Evolutionary conservation across 345 rosid species (phyloP), one percentile per base, ranked within the genome.

Genomic region (Brassica juncea): DNA sequence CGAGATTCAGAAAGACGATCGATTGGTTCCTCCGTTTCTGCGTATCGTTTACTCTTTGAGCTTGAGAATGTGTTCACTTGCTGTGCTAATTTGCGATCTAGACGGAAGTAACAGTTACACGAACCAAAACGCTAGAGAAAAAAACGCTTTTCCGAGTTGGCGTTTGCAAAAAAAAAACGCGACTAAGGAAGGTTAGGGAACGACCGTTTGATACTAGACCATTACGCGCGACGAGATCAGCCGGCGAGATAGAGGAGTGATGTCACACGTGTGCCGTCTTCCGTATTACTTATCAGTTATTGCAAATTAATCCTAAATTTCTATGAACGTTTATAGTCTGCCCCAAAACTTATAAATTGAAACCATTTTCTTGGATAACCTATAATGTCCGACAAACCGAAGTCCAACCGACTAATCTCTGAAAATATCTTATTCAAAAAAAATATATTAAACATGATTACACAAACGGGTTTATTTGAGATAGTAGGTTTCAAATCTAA

Each of bases 251-350:
- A 9, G 32, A 12, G 69, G 8, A 30, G 42, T 19, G 35, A 34
- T 34, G 34, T 68, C 74, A 76, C 62, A 76, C 69, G 69, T 76
- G 80, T 25, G 68, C 31, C 30, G 15, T 34, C 57, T 54, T 54
- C 64, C 34, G 65, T 30, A 21, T 4, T 32, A 8, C 4, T 64
- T 15, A 64, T 35, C 34, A 68, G 59, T 14, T 60, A 31, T 61
- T 61, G 64, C 75, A 49, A 15, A 37, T 34, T 70, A 78, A 6
- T 12, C 77, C 77, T 57, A 14, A 12, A 54, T 0, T 57, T 55
- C 34, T 55, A 37, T 21, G 7, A 8, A 16, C 1, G 2, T 16
- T 11, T 25, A 64, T 2, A 16, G 65, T 65, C 65, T 28, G 0
- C 23, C 66, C 66, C 19, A 21, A n/a, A 1, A 1, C 3, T 70